These are phyloP conservation scores for Aphanocladium album DNA, from an alignment of 2,329 filamentous ascomycete species.

Conservation along the genomic window DNA sequence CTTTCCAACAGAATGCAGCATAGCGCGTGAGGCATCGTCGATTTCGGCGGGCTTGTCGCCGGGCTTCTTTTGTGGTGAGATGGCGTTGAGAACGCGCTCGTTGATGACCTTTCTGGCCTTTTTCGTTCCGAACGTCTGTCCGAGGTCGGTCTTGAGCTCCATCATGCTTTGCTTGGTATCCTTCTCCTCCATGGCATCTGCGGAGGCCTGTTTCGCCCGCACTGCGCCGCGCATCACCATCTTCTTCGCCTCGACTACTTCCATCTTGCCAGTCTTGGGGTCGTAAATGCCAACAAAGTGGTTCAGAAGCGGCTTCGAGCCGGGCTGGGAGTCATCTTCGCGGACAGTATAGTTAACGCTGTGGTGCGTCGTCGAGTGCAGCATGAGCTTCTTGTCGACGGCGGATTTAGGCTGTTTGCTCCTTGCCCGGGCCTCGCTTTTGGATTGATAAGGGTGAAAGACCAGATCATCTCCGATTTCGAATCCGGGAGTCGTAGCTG, in stretches of 20 bases:
- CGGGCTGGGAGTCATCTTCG: slow-evolving; percentile 34
- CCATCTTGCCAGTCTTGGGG: slow-evolving; percentile 51
- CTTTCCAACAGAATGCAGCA: slow-evolving; percentile 59
- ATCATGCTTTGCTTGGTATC: slow-evolving; percentile 44
- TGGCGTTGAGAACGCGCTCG: slow-evolving; percentile 65
- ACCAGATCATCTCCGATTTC: slow-evolving; percentile 30
- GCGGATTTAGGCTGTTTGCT: slow-evolving; percentile 36
- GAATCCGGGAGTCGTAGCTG: slow-evolving; percentile 33
- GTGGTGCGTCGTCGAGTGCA: slow-evolving; percentile 53
- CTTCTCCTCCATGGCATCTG: slow-evolving; percentile 38
- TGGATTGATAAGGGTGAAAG: slow-evolving; percentile 47
- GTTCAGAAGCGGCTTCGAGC: slow-evolving; percentile 40
- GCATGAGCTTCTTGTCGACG: slow-evolving; percentile 44
- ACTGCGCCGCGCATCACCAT: slow-evolving; percentile 56
- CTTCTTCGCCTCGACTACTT: slow-evolving; percentile 60
- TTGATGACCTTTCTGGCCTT: slow-evolving; percentile 76
- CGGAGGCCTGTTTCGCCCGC: slow-evolving; percentile 48
- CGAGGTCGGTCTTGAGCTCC: slow-evolving; percentile 63
- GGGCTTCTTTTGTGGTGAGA: slow-evolving; percentile 40
- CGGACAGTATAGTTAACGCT: slow-evolving; percentile 56
- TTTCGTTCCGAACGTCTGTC: slow-evolving; percentile 77
- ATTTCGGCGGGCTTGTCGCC: slow-evolving; percentile 43
- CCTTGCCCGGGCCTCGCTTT: slow-evolving; percentile 28
- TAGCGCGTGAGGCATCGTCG: slow-evolving; percentile 50
- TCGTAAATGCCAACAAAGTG: slow-evolving; percentile 64